Base-by-base conservation (phyloP, 2,329 filamentous ascomycete species). In the Decorospora gaudefroyi region DNA sequence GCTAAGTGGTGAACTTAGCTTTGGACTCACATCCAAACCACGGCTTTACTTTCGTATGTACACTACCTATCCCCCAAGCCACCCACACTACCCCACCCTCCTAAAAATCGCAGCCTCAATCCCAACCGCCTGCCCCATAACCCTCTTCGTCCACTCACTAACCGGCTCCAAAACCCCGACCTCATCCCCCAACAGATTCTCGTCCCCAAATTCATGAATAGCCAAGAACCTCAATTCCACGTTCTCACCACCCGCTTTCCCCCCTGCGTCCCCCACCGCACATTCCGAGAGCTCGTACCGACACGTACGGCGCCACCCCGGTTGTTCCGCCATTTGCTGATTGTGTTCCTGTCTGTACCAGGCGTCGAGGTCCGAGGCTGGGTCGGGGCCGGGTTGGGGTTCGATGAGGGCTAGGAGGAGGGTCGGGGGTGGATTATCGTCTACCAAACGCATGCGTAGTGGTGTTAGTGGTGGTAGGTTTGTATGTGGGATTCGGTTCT, bases 341-440 rank as follows among this genome's bases (percentile, higher is more conserved):
- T 68, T 65, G 30, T 68, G 63, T 28, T 69, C 65, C 16, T 65
- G 46, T 4, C 61, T 48, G 30, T 68, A 68, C 64, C 64, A 67
- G 4, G 50, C 49, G 21, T 66, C 62, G 4, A 68, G 42, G 6
- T 68, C 60, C 4, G 26, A 42, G 11, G 57, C 63, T n/a, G n/a
- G n/a, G 2, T 54, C 53, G 5, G 54, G n/a, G n/a, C n/a, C 57
- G 3, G 51, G 33, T 4, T 38, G 13, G 2, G 64, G 61, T 25
- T 66, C 54, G 55, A 69, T 63, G 11, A 60, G 59, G 3, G 63
- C 65, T 17, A 59, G 31, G 6, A 68, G 53, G 11, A 68, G 49
- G 7, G 41, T 56, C 8, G 48, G 47, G n/a, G n/a, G n/a, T n/a
- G n/a, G n/a, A n/a, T n/a, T n/a, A n/a, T n/a, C n/a, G n/a, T n/a